Base-by-base conservation (phyloP, 2,329 filamentous ascomycete species). In the Cladosporium sp. region DNA sequence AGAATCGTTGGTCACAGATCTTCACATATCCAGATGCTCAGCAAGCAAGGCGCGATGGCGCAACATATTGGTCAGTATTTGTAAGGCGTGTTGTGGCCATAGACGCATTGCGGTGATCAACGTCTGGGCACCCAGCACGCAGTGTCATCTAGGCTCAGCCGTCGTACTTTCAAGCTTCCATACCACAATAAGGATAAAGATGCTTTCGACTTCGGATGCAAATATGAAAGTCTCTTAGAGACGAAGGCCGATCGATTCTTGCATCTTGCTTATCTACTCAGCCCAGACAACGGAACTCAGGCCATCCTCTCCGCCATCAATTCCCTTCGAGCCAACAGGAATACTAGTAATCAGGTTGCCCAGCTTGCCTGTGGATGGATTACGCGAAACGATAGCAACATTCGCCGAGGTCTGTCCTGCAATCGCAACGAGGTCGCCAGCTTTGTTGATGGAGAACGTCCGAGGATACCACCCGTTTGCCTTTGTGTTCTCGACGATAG, bases 401-500 rank as follows among this genome's bases (percentile, higher is more conserved):
- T 54, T 54, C 3, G 48, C 49, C 6, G 48, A 52, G 9, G 52
- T 54, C 52, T 54, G 52, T 6, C 50, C 52, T 3, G 48, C 52
- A 4, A 54, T 43, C 18, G 52, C 52, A 1, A 54, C 37, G 3
- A 51, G 39, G 18, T 49, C 51, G 7, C 52, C 52, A 9, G 48
- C 52, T 30, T 47, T 45, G 48, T 47, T 54, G 50, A 54, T 50
- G 8, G 49, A 52, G 40, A 68, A 68, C 1, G 66, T 68, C 7
- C 66, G 61, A 12, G 67, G 67, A 49, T 66, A 68, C 19, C 61
- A 64, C 13, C 61, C 62, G 34, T 64, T 61, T 1, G 66, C 59
- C 3, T 63, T 65, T 0, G 65, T 65, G 8, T 50, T 56, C 7
- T 61, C 66, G 4, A 62, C 60, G 55, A 62, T 67, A 1, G 57